Conservation (phyloP, 1,284 basidiomycete genomes). For the Naganishia sp. region DNA sequence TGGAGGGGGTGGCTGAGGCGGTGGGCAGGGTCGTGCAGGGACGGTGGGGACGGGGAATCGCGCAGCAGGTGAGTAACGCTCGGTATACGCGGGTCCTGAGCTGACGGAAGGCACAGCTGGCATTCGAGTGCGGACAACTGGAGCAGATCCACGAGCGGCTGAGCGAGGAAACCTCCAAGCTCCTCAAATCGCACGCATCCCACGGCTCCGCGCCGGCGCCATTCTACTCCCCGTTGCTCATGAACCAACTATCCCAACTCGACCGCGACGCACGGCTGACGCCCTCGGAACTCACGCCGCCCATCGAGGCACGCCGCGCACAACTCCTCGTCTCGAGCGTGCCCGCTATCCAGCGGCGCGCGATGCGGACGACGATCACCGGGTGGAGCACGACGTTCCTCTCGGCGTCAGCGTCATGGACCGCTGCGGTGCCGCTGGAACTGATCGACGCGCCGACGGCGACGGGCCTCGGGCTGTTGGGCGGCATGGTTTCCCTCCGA, state of each 20-base stretch:
- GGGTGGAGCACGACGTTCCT: conserved; percentile 45
- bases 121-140: conserved; percentile 70
- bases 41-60: conserved; percentile 67
- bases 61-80: conserved; percentile 61
- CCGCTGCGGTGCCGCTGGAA: conserved; percentile 41
- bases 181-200: conserved; percentile 35
- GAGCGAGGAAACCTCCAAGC: conserved; percentile 48
- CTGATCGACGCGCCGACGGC: conserved; percentile 56
- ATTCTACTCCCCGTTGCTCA: conserved; percentile 66
- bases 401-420: conserved; percentile 56
- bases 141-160: conserved; percentile 60
- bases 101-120: conserved; percentile 58
- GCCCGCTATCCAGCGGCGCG: conserved; percentile 65
- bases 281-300: conserved; percentile 60
- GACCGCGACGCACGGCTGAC: conserved; percentile 59
- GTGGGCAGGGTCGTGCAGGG: conserved; percentile 61
- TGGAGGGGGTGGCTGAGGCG: conserved; percentile 69
- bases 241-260: conserved; percentile 63
- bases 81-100: neutral
- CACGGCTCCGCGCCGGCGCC: conserved; percentile 40
- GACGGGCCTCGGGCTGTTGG: conserved; percentile 63
- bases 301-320: conserved; percentile 61
- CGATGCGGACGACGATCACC: conserved; percentile 64
- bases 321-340: conserved; percentile 65
- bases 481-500: conserved; percentile 60